A percentile compares a stretch with the other conserved stretches of the same genome.
These are phyloP conservation scores for Lepiota brunneoincarnata DNA, from an alignment of 768 basidiomycete species.

Conservation along the genomic window DNA sequence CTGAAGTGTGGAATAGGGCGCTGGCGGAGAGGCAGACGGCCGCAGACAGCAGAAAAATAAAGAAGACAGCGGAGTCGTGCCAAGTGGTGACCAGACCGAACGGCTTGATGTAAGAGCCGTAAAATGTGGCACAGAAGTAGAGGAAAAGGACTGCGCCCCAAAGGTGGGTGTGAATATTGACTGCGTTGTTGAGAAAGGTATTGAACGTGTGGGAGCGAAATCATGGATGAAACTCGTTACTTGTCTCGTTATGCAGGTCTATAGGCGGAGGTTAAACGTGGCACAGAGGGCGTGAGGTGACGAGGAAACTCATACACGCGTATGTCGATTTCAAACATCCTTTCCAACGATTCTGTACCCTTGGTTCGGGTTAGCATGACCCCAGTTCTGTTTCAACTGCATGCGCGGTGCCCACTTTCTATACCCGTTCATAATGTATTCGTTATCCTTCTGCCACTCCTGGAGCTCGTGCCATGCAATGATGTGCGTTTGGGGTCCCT, in stretches of 20 bases:
- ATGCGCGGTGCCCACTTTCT: constrained; percentile 44
- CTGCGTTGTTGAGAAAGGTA: constrained; percentile 30
- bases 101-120: constrained; percentile 43
- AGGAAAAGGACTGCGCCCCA: constrained; percentile 64
- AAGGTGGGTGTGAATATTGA: constrained; percentile 86
- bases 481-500: constrained; percentile 20
- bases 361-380: constrained; percentile 23
- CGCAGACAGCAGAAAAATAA: constrained; percentile 67
- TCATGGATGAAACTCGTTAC: constrained; percentile 29
- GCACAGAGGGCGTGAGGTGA: constrained; percentile 13
- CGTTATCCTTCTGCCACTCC: constrained; percentile 72
- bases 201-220: constrained; percentile 12
- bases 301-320: constrained; percentile 47
- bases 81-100: constrained; percentile 54
- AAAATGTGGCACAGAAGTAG: constrained; percentile 52
- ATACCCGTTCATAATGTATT: constrained; percentile 69
- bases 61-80: constrained; percentile 58
- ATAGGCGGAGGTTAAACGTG: constrained; percentile 15
- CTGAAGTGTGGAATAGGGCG: constrained; percentile 69
- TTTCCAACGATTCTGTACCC: constrained; percentile 58
- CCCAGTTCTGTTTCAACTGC: constrained; percentile 7
- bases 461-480: constrained; percentile 57
- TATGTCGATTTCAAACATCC: constrained; percentile 64
- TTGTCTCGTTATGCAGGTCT: constrained; percentile 82
- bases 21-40: constrained; percentile 72